A percentile compares a stretch with the other conserved stretches of the same genome.
These are phyloP conservation scores for Simmondsia chinensis DNA, from an alignment of 148 eudicot genomes.

Conservation along the genomic window DNA sequence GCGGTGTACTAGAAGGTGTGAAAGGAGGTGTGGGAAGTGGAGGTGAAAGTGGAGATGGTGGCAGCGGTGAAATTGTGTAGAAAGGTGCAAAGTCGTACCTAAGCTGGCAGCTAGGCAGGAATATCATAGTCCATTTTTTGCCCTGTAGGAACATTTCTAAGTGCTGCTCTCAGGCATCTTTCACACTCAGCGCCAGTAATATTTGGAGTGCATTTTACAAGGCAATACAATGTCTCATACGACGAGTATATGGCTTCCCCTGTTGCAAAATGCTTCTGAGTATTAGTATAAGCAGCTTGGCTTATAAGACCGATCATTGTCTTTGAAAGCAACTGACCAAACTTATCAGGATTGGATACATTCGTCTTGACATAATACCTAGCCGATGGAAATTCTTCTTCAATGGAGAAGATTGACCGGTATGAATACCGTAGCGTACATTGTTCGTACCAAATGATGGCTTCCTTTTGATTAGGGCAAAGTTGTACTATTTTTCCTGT, in stretches of 20 bases:
- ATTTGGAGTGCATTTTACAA: conserved; percentile 13
- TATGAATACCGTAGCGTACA: conserved; percentile 19
- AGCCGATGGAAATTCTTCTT: background rate
- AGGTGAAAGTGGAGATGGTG: background rate
- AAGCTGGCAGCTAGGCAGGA: conserved; percentile 11
- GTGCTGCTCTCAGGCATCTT: background rate
- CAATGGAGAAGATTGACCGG: background rate
- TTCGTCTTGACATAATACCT: background rate
- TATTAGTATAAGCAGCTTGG: background rate
- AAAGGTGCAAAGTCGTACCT: conserved; percentile 2
- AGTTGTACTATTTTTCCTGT: background rate
- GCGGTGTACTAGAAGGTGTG: background rate
- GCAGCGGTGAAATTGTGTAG: background rate
- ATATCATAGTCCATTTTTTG: background rate
- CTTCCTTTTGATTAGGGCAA: conserved; percentile 6
- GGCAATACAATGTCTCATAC: background rate
- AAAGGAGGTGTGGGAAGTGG: background rate
- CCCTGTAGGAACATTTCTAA: background rate
- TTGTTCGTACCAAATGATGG: conserved; percentile 5
- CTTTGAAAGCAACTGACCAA: background rate
- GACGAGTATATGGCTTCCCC: background rate
- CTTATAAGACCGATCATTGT: background rate
- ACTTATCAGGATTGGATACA: background rate
- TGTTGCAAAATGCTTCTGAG: conserved; percentile 5
- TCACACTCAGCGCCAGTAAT: conserved; percentile 8